phyloP scores from a whole-genome alignment of 2,329 filamentous ascomycete genomes.

The Apiospora arundinis region DNA sequence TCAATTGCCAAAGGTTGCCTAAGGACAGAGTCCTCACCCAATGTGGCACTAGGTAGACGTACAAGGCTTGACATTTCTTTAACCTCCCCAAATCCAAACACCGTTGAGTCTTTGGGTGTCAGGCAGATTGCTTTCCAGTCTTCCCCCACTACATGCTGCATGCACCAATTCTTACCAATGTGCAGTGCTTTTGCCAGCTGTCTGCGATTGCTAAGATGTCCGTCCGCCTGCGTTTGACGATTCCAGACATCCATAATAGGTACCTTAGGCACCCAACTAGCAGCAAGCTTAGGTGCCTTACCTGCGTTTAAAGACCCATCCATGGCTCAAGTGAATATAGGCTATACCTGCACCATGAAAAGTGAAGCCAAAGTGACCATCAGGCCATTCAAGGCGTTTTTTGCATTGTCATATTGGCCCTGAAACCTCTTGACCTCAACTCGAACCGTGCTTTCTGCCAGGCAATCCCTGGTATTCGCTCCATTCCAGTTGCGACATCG shows the following conservation, averaged over 20 bases:
- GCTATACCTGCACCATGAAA: background rate
- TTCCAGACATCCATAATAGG: too few relatives aligned
- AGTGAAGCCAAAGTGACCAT: background rate
- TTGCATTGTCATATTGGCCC: background rate
- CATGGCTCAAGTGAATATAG: background rate
- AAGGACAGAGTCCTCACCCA: background rate
- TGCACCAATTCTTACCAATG: background rate
- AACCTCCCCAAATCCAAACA: too few relatives aligned
- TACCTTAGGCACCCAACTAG: constrained; percentile 9
- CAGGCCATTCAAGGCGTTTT: background rate
- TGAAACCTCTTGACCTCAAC: constrained; percentile 13
- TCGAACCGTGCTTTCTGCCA: background rate
- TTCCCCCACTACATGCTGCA: background rate
- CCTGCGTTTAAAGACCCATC: background rate
- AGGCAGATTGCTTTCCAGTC: background rate
- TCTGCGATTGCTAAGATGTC: background rate
- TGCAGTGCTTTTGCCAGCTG: background rate
- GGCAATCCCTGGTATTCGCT: background rate
- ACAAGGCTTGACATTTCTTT: too few relatives aligned
- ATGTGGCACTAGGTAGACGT: too few relatives aligned
- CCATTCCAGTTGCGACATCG: background rate
- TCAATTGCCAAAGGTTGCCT: background rate
- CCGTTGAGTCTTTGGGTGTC: too few relatives aligned
- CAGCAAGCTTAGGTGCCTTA: background rate
- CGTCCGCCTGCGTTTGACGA: background rate